Evolutionary conservation across 257 asterid species (phyloP), one percentile per base, ranked within the genome.

Genomic region (Datura wrightii): DNA sequence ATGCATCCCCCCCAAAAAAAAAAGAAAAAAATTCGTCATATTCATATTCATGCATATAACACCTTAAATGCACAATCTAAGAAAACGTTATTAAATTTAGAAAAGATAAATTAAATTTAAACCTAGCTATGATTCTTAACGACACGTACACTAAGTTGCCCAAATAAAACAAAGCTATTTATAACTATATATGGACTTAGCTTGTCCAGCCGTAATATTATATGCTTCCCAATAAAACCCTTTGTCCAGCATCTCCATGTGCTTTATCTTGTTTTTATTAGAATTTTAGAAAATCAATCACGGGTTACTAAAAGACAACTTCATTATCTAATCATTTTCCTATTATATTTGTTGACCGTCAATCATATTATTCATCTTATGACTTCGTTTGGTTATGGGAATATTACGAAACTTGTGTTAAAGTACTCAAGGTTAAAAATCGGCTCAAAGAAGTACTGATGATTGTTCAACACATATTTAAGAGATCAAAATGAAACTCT

Each of bases 191-290:
- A 44, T 18, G 8, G 37, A n/a, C 55, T 24, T 24, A 24, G 31
- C 31, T 44, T 44, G 79, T 71, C 18, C 39, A 44, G 16, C 8
- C 79, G 10, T 44, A 34, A 65, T 54, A 34, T 10, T 56, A 1
- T 65, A 53, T 72, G 19, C n/a, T 46, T 72, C 80, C 42, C 10
- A 46, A 5, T 46, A 46, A 14, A 46, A 46, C 10, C 11, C 9
- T 74, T 76, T 76, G 82, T 76, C 46, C 46, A 76, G 6, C 13
- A 24, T 19, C 42, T 50, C 62, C 81, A 74, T 74, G 81, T 48
- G 60, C 41, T 76, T 2, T 39, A 50, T 48, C 10, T 72, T 50
- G 60, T 50, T 76, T 76, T 76, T 42, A 19, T 34, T 50, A 24
- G 11, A 48, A 13, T 76, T 6, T 76, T 50, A 14, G 6, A 76